Base-by-base conservation (phyloP, 768 basidiomycete species). In the Calvatia gigantea region DNA sequence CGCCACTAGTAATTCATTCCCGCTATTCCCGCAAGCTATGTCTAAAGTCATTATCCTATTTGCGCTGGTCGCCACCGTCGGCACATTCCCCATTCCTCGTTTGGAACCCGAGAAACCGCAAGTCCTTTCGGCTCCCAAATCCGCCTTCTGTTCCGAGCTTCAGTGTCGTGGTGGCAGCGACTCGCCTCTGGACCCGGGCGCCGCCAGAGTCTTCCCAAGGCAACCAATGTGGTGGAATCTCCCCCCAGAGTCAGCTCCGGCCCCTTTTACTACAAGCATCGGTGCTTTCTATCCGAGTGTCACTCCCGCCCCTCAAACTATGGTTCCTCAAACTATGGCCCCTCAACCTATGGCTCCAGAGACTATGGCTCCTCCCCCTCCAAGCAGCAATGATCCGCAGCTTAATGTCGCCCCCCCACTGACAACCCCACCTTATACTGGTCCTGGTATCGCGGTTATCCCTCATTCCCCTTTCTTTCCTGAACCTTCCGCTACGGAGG, bases 51-150 rank as follows among this genome's bases (percentile, higher is more conserved):
- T 15, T 9, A 32, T 48, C 17, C 28, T 56, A 15, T 4, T 56
- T 21, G 29, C 29, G 17, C 23, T 48, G 19, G 46, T 31, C 27
- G 38, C n/a, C n/a, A 15, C 35, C n/a, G n/a, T 61, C 50, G 53
- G 56, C n/a, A 44, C 49, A 15, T 60, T 60, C n/a, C 54, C 57
- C 15, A 50, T 48, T 42, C 28, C 31, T 6, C 37, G 29, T 38
- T 11, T 42, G 19, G 8, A 54, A 28, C 15, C 58, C 45, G n/a
- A n/a, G n/a, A n/a, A n/a, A n/a, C n/a, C n/a, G n/a, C n/a, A n/a
- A n/a, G n/a, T n/a, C n/a, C n/a, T n/a, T n/a, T n/a, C n/a, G n/a
- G n/a, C n/a, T n/a, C n/a, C n/a, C n/a, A n/a, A n/a, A n/a, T n/a
- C n/a, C n/a, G n/a, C n/a, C n/a, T n/a, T n/a, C n/a, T n/a, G n/a